Base-by-base conservation (phyloP, 306 rosid genomes). In the Adenanthera pavonina region DNA sequence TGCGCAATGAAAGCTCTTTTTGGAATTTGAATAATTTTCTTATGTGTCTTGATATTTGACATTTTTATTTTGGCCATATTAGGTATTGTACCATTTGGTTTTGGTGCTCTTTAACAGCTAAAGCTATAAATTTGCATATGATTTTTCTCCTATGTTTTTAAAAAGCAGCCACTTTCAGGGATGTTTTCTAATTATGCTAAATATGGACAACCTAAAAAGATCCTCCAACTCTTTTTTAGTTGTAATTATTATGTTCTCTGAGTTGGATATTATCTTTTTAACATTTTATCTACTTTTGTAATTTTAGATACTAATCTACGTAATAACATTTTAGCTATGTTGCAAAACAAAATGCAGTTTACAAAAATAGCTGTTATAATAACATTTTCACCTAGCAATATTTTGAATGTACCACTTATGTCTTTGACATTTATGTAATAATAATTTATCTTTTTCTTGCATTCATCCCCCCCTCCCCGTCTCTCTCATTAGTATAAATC, bases 21-120 rank as follows among this genome's bases (percentile, higher is more conserved):
- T 76, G 19, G 74, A 47, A 48, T 74, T 71, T 40, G 16, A 40
- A 15, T 38, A n/a, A 13, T 61, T 61, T 61, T 41, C 19, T 33
- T 13, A n/a, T 46, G 52, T 81, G 47, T 73, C 53, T 54, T 65
- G 74, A 81, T 79, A 82, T 44, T 76, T 44, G 12, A 60, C 54
- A 61, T 83, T 59, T 82, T 35, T 35, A 62, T 62, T 62, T 62
- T 34, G 69, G 43, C 69, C n/a, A 5, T n/a, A 2, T 62, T 15
- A 1, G 38, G 69, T 17, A 36, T 14, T 5, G n/a, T 62, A 44
- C 69, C 19, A 34, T 62, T 14, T 62, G n/a, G 69, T 40, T 62
- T 4, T 62, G 41, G 16, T 62, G 44, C n/a, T 34, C n/a, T 62
- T 62, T 62, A 6, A 34, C 69, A 62, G 41, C 20, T 14, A 34